Evolutionary conservation across 1,139 yeast species (phyloP).

Genomic region (Diutina mesorugosa): DNA sequence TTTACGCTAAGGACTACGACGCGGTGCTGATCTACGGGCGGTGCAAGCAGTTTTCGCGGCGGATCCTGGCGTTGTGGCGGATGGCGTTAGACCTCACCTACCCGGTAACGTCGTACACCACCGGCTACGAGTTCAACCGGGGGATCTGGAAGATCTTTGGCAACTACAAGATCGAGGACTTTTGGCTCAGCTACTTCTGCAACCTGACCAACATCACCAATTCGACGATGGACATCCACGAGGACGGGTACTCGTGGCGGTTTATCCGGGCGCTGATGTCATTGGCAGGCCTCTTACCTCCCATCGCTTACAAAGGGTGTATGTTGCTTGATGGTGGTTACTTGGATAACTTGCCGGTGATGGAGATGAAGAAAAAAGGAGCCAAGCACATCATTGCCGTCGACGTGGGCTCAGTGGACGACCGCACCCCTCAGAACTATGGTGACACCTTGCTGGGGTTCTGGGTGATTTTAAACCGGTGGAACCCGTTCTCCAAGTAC

Average conservation of each 20-base stretch:
- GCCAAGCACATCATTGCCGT: constrained; percentile 84
- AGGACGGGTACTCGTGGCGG: constrained; percentile 90
- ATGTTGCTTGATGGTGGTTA: constrained; percentile 96
- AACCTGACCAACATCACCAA: constrained; percentile 95
- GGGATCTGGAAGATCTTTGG: constrained; percentile 97
- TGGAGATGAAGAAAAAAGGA: constrained; percentile 82
- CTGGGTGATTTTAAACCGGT: constrained; percentile 80
- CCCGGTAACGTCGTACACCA: constrained; percentile 88
- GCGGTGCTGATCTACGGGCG: constrained; percentile 84
- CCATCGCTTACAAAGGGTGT: constrained; percentile 76
- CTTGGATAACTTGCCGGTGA: constrained; percentile 84
- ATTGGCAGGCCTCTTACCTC: constrained; percentile 86
- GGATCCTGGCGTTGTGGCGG: constrained; percentile 83
- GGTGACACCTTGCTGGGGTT: constrained; percentile 90
- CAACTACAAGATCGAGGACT: constrained; percentile 84
- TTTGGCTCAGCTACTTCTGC: constrained; percentile 82
- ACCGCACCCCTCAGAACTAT: constrained; percentile 77
- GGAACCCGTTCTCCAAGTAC: constrained; percentile 81
- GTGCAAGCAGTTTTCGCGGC: constrained; percentile 72
- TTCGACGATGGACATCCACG: constrained; percentile 90
- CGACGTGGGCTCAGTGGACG: constrained; percentile 96
- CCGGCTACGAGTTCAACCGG: constrained; percentile 93
- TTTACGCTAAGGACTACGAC: constrained; percentile 87
- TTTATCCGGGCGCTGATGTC: constrained; percentile 95
- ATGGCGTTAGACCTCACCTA: constrained; percentile 73